A percentile compares a stretch with the other conserved stretches of the same genome.
These are phyloP conservation scores for Papiliotrema laurentii DNA, from an alignment of 1,284 basidiomycete species.

Conservation along the genomic window DNA sequence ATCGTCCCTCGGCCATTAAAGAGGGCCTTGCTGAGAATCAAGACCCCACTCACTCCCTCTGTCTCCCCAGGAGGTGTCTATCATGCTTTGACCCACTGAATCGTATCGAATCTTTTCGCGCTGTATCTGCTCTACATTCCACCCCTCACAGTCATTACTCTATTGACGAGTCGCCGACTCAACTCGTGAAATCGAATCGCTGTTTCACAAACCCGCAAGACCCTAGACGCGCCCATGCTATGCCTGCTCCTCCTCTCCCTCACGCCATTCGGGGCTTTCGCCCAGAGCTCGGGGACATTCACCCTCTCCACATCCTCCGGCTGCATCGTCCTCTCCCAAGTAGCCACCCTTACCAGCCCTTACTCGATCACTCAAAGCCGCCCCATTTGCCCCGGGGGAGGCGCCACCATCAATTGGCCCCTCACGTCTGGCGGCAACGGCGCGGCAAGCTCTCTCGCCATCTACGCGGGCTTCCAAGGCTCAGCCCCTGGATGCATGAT, in stretches of 20 bases:
- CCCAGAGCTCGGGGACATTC: slow-evolving; percentile 20
- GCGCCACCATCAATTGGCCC: slow-evolving; percentile 14
- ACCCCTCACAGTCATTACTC: too few species aligned
- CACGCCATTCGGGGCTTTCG: background rate
- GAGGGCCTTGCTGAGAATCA: too few species aligned
- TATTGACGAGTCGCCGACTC: too few species aligned
- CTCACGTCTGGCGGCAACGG: slow-evolving; percentile 17
- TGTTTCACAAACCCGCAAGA: too few species aligned
- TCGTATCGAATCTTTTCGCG: too few species aligned
- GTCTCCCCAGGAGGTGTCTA: too few species aligned
- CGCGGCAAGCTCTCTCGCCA: slow-evolving; percentile 18
- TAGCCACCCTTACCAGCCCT: slow-evolving; percentile 18
- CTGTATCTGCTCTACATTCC: too few species aligned
- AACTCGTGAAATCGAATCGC: too few species aligned
- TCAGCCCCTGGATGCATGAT: slow-evolving; percentile 21
- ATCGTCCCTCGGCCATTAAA: too few species aligned
- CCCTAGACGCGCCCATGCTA: too few species aligned
- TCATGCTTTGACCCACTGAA: too few species aligned
- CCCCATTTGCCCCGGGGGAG: slow-evolving; percentile 16
- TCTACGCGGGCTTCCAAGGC: slow-evolving; percentile 19
- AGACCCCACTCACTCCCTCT: too few species aligned
- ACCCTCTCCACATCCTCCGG: slow-evolving; percentile 9
- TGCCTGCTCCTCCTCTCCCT: background rate
- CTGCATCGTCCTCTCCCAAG: slow-evolving; percentile 24
- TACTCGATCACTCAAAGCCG: slow-evolving; percentile 15